These are phyloP conservation scores for Draba incana DNA, from an alignment of 345 rosid genomes.

Conservation along the genomic window DNA sequence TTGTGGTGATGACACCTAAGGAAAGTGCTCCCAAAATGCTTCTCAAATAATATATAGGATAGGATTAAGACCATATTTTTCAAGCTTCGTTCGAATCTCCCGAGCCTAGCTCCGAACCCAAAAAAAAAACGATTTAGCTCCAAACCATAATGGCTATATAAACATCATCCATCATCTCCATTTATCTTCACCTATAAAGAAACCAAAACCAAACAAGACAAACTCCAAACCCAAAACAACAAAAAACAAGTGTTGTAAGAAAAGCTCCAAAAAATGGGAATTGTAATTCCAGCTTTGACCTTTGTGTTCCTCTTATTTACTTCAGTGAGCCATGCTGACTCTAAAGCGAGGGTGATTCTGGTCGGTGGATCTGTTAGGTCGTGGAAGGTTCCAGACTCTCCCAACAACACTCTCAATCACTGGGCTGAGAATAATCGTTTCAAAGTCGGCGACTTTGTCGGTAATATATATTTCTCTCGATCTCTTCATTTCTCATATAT, in stretches of 20 bases:
- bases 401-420: slow-evolving; percentile 41
- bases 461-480: slow-evolving; percentile 31
- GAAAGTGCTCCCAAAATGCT: too few species aligned
- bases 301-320: slow-evolving; percentile 36
- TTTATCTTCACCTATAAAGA: slow-evolving; percentile 3
- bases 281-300: slow-evolving; percentile 31
- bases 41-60: too few species aligned
- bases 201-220: slow-evolving; percentile 7
- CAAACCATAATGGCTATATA: slow-evolving; percentile 33
- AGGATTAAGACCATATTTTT: slow-evolving; percentile 14
- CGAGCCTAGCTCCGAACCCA: slow-evolving; percentile 5
- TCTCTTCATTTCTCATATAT: slow-evolving; percentile 17
- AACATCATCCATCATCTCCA: slow-evolving; percentile 16
- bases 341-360: slow-evolving; percentile 38
- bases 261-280: neutral
- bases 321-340: slow-evolving; percentile 45
- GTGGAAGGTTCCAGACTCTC: slow-evolving; percentile 60
- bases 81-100: neutral
- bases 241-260: neutral
- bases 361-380: slow-evolving; percentile 60
- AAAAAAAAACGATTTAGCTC: slow-evolving; percentile 18
- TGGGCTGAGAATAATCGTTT: slow-evolving; percentile 52
- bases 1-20: too few species aligned
- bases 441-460: slow-evolving; percentile 52
- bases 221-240: neutral